Percentiles rank a stretch among this genome's conserved stretches.
These are phyloP conservation scores for Periconia digitata DNA, from an alignment of 2,329 filamentous ascomycete genomes.

Conservation along the genomic window DNA sequence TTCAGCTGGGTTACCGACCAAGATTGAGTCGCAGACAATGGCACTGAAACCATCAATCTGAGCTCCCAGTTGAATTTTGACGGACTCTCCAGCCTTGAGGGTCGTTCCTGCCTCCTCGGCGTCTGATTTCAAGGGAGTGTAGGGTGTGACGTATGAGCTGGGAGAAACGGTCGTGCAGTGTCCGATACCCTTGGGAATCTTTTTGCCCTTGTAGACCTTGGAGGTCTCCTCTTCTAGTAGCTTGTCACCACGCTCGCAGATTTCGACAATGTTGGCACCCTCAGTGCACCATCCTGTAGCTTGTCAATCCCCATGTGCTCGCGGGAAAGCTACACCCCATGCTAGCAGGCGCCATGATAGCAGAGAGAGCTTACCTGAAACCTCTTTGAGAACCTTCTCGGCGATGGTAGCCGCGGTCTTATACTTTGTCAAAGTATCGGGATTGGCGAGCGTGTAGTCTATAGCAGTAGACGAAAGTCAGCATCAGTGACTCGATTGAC, in stretches of 20 bases:
- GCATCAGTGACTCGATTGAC: constrained; percentile 23
- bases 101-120: constrained; percentile 77
- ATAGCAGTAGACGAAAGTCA: constrained; percentile 22
- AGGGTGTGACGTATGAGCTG: constrained; percentile 90
- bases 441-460: constrained; percentile 91
- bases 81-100: constrained; percentile 80
- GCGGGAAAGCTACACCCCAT: neutral
- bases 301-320: constrained; percentile 22
- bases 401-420: constrained; percentile 95
- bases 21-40: constrained; percentile 90
- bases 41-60: constrained; percentile 97
- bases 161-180: constrained; percentile 96
- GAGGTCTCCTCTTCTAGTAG: constrained; percentile 87
- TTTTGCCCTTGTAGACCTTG: constrained; percentile 99
- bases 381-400: constrained; percentile 89
- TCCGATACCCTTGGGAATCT: constrained; percentile 88
- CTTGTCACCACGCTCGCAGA: constrained; percentile 96
- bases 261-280: constrained; percentile 86
- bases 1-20: constrained; percentile 67
- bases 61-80: constrained; percentile 98
- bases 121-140: constrained; percentile 88
- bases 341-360: neutral
- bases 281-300: constrained; percentile 67
- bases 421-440: constrained; percentile 97
- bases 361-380: constrained; percentile 55